Base-by-base conservation (phyloP, 768 basidiomycete genomes). In the Postia placenta region DNA sequence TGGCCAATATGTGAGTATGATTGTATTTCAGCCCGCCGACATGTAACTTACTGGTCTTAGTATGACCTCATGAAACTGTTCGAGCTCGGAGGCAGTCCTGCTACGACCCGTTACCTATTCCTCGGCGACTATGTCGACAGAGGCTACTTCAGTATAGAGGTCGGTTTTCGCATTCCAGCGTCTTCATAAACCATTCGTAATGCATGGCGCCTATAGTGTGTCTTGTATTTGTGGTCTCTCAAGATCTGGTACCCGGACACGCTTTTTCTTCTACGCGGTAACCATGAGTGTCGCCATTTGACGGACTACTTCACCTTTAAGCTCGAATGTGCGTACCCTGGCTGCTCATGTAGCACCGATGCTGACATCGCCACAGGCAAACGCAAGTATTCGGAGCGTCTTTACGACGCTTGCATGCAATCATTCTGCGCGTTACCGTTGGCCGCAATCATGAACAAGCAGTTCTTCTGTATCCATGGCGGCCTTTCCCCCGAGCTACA, bases 181-280 rank as follows among this genome's bases (percentile, higher is more conserved):
- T n/a, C n/a, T n/a, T n/a, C n/a, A n/a, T n/a, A n/a, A n/a, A n/a
- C n/a, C n/a, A n/a, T n/a, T n/a, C n/a, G n/a, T n/a, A n/a, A n/a
- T n/a, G n/a, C n/a, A n/a, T n/a, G n/a, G n/a, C 28, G 15, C 24
- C 35, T 23, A 14, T 53, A 98, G 94, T 98, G 95, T 64, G 95
- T 98, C 17, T 73, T 98, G 40, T 99, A 99, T 67, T 78, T 99
- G 24, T 99, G 94, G 94, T 80, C 92, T 2, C 76, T 99, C 67
- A 99, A 99, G 74, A 97, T 99, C 66, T 97, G 95, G 93, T 98
- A 97, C 67, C 96, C 96, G 45, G 84, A 94, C 58, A 96, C 94
- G 23, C 75, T 98, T 30, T 97, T 95, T 76, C 80, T 99, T 35
- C 78, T 99, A 28, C 90, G 96, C 43, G 96, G 96, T 42, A 99